Conservation (phyloP, 2,329 filamentous ascomycete genomes). For the Dactylellina sp. region DNA sequence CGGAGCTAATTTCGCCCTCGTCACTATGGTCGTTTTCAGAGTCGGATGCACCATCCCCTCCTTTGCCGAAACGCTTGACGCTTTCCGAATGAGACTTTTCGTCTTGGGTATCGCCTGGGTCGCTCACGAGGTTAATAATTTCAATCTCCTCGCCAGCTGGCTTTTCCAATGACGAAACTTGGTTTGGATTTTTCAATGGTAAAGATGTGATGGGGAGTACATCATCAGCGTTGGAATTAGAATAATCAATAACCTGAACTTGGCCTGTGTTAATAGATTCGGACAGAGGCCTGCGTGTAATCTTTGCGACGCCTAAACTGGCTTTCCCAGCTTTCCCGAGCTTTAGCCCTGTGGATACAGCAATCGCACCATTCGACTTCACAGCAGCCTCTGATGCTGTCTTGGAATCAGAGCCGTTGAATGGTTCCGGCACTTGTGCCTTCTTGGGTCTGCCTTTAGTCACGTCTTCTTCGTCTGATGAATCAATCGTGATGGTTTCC, state of each 20-base stretch:
- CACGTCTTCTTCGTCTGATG: conserved; percentile 40
- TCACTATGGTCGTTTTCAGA: conserved; percentile 17
- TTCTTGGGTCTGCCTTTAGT: conserved; percentile 47
- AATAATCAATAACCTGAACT: conserved; percentile 48
- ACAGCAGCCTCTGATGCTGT: conserved; percentile 1
- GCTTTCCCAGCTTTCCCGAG: conserved; percentile 46
- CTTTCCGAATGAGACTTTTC: background rate
- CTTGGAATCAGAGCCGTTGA: conserved; percentile 2
- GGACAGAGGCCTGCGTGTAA: conserved; percentile 31
- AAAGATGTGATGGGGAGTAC: background rate
- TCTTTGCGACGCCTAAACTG: conserved; percentile 23
- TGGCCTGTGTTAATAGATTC: conserved; percentile 32
- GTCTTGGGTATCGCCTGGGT: conserved; percentile 7
- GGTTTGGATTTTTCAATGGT: conserved; percentile 32
- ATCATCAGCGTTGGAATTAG: background rate
- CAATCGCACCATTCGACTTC: conserved; percentile 48
- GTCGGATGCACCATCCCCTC: background rate
- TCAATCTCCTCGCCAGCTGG: conserved; percentile 22
- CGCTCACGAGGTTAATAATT: conserved; percentile 40
- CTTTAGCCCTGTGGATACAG: conserved; percentile 45
- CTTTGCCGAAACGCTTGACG: background rate
- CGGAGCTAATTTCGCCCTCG: conserved; percentile 25
- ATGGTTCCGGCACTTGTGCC: background rate
- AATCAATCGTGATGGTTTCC: conserved; percentile 40
- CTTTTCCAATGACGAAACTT: background rate